These are phyloP conservation scores for Cotoneaster glaucophyllus DNA, from an alignment of 306 rosid species.

Conservation along the genomic window DNA sequence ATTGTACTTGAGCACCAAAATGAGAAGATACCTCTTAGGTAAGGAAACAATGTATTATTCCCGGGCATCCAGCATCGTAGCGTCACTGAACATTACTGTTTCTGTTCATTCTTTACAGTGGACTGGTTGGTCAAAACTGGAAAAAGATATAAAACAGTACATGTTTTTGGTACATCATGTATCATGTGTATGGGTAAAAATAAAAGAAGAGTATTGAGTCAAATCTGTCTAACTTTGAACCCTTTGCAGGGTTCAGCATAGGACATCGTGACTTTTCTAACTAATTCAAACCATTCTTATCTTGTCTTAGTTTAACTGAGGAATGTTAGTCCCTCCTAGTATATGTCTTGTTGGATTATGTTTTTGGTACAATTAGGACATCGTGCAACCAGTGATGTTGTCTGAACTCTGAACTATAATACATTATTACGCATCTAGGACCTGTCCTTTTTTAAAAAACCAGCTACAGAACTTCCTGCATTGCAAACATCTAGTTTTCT, in stretches of 20 bases:
- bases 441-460: not conserved
- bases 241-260: not conserved
- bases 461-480: not conserved
- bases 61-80: not conserved
- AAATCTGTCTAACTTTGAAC: not conserved
- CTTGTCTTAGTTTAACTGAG: conserved; percentile 1
- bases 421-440: not conserved
- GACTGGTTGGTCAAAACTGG: not conserved
- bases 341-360: not conserved
- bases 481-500: not conserved
- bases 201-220: not conserved
- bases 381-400: not conserved
- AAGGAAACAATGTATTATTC: conserved; percentile 26
- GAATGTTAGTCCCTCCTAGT: not conserved
- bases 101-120: not conserved
- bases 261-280: not conserved
- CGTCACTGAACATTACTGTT: not conserved
- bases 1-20: conserved; percentile 95
- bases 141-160: too few species aligned
- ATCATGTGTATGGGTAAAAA: not conserved
- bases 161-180: not conserved
- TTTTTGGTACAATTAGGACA: not conserved
- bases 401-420: not conserved
- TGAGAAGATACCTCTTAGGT: conserved; percentile 85
- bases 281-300: not conserved